These are phyloP conservation scores for Carallia pectinifolia DNA, from an alignment of 345 rosid genomes.

Conservation along the genomic window DNA sequence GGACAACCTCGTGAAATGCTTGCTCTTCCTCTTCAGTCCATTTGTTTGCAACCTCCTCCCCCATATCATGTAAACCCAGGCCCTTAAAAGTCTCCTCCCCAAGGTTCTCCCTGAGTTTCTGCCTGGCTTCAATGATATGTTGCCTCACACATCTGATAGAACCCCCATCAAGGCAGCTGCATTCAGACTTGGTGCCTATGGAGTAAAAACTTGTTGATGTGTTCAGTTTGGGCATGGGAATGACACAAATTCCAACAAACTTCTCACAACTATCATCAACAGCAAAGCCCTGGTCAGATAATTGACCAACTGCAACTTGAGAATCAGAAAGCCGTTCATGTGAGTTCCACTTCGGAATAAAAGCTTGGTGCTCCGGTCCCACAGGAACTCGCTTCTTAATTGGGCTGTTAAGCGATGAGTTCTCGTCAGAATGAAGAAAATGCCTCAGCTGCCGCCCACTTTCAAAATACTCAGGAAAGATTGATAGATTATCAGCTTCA, in stretches of 20 bases:
- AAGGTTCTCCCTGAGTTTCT: constrained; percentile 9
- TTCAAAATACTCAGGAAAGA: constrained; percentile 40
- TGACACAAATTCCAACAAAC: constrained; percentile 49
- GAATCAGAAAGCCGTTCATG: background rate
- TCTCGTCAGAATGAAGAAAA: constrained; percentile 31
- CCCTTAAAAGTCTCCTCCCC: constrained; percentile 16
- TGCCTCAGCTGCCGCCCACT: constrained; percentile 29
- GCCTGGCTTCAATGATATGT: constrained; percentile 23
- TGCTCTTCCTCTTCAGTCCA: constrained; percentile 25
- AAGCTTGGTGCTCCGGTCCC: constrained; percentile 58
- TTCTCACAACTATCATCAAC: constrained; percentile 19
- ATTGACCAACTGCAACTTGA: constrained; percentile 3
- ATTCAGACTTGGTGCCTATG: constrained; percentile 1
- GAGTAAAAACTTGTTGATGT: constrained; percentile 7
- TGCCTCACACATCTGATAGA: constrained; percentile 23
- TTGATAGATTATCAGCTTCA: constrained; percentile 10
- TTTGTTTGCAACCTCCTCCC: constrained; percentile 20
- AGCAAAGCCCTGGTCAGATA: background rate
- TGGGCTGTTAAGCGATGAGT: constrained; percentile 17
- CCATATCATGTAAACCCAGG: constrained; percentile 25
- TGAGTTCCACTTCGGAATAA: constrained; percentile 43
- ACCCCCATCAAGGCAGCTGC: constrained; percentile 24
- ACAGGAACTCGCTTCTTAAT: constrained; percentile 38
- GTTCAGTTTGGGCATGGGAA: constrained; percentile 53
- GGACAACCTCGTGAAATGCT: constrained; percentile 16